Base-by-base conservation (phyloP, 805 yeast species). In the Komagataella phaffii region DNA sequence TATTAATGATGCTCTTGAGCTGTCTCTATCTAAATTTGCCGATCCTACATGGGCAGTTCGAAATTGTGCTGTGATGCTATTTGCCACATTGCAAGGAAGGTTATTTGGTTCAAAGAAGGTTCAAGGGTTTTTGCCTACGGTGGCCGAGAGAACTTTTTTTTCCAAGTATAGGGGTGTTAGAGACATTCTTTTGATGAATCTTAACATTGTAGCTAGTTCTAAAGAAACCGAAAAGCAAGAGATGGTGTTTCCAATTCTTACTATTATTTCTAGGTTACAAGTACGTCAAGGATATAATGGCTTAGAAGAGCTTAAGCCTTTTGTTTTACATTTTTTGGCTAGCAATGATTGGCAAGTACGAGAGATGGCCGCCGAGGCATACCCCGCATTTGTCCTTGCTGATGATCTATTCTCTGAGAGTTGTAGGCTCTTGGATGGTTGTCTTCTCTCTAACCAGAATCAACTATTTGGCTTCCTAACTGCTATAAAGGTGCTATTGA, bases 11-110 rank as follows among this genome's bases (percentile, higher is more conserved):
- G 84, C 86, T 0, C 66, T 91, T 24, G 71, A 73, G 23, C 63
- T 87, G 18, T 72, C 95, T 0, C 71, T 93, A 46, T 58, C 66
- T 2, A 74, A 81, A 43, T 88, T 91, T 64, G 72, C 77, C 1
- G 79, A 86, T 1, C 68, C 74, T 2, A 71, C 80, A 21, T 91
- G 98, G 98, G 81, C 96, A 0, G 75, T 91, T 24, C 74, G 96
- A 61, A 91, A 91, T 62, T 88, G 97, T 64, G 88, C 96, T 0
- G 85, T 90, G 17, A 93, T 91, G 98, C 71, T 91, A 45, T 91
- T 89, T 63, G 83, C 95, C 0, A 81, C 96, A 0, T 65, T 91
- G 46, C 93, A 88, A 59, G 84, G 83, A 53, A 74, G 91, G 54
- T 61, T 93, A 4, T 90, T 91, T 65, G 95, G 95, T 1, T 76